A percentile compares a stretch with the other conserved stretches of the same genome.
Conservation (phyloP, 768 basidiomycete genomes). For the Melanogaster broomeanus region DNA sequence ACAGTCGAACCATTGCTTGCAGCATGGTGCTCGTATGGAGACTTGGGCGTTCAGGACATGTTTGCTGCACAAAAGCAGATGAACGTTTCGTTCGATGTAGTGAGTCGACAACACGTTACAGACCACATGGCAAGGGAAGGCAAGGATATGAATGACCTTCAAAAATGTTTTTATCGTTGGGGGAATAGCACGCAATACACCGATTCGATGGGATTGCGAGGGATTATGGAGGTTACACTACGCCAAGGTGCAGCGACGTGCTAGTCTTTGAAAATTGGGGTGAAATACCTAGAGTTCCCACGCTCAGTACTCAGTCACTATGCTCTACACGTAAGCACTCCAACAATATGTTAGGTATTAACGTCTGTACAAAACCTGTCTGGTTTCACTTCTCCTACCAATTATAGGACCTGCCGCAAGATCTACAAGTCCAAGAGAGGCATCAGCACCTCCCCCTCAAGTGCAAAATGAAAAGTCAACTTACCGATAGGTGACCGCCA, state of each 20-base stretch:
- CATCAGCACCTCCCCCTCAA: background rate
- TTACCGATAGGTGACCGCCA: constrained; percentile 73
- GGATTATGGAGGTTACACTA: too few relatives aligned
- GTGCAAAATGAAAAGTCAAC: constrained; percentile 10
- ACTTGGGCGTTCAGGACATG: constrained; percentile 97
- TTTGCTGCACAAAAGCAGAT: constrained; percentile 56
- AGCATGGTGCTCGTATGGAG: constrained; percentile 93
- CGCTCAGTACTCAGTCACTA: too few relatives aligned
- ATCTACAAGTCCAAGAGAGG: background rate
- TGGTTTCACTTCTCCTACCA: background rate
- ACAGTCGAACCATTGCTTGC: constrained; percentile 98
- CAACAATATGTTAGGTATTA: too few relatives aligned
- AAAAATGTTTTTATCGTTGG: too few relatives aligned
- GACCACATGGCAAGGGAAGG: constrained; percentile 24
- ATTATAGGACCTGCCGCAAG: background rate
- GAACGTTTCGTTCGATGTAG: background rate
- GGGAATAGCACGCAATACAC: too few relatives aligned
- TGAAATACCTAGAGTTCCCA: too few relatives aligned
- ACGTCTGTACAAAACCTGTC: too few relatives aligned
- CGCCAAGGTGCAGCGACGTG: too few relatives aligned
- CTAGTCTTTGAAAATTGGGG: too few relatives aligned
- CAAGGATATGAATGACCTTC: too few relatives aligned
- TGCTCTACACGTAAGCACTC: too few relatives aligned
- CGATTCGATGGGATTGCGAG: too few relatives aligned
- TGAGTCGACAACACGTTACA: constrained; percentile 8